A percentile compares a stretch with the other conserved stretches of the same genome.
Evolutionary conservation across 75 land plant genomes (phyloP).

Genomic region (Cryptomeria japonica): DNA sequence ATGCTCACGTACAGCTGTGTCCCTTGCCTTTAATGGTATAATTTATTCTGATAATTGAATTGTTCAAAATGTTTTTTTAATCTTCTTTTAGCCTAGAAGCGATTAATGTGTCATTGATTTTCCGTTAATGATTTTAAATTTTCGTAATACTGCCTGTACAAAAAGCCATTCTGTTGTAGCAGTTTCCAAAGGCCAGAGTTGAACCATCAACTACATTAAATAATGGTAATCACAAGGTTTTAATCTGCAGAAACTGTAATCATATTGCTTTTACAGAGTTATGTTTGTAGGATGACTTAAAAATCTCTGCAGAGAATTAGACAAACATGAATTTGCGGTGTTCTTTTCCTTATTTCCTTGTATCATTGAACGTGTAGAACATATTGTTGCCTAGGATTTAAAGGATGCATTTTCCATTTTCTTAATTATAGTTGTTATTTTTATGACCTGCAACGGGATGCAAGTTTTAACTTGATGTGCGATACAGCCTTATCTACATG

Average conservation of each 20-base stretch:
- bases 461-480: background rate
- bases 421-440: background rate
- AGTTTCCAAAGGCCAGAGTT: background rate
- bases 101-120: background rate
- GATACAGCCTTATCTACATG: slow-evolving; percentile 85
- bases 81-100: background rate
- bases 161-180: background rate
- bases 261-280: background rate
- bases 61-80: background rate
- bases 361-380: background rate
- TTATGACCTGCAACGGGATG: background rate
- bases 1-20: background rate
- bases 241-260: background rate
- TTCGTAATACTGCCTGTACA: background rate
- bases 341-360: background rate
- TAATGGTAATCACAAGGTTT: background rate
- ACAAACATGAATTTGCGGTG: background rate
- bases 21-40: background rate
- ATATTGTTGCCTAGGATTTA: background rate
- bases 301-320: background rate
- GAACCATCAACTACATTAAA: background rate
- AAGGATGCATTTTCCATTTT: background rate
- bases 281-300: background rate
- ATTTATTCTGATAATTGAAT: background rate
- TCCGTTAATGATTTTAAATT: background rate